These are phyloP conservation scores for Luzula sylvatica DNA, from an alignment of 176 grass and related monocot genomes.

Conservation along the genomic window DNA sequence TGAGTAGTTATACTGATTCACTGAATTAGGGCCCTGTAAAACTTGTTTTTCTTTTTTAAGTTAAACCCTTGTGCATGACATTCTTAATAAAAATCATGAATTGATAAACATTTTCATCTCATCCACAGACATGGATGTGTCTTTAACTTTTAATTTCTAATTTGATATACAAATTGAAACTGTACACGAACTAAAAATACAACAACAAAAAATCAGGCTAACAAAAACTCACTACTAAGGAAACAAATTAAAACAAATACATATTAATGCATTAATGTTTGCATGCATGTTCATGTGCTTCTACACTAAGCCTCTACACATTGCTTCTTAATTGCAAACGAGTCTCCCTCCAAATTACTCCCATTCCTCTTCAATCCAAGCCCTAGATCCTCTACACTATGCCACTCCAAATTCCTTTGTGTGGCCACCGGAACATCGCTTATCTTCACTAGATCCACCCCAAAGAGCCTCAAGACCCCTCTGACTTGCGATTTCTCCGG, in stretches of 20 bases:
- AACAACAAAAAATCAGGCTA: background rate
- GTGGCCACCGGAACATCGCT: background rate
- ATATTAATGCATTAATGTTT: constrained; percentile 10
- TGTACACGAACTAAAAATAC: background rate
- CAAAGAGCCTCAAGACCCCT: constrained; percentile 46
- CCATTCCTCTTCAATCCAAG: constrained; percentile 41
- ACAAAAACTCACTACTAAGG: constrained; percentile 1
- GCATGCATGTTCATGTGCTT: background rate
- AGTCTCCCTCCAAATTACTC: constrained; percentile 2
- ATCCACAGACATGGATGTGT: too few species aligned
- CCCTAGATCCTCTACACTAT: constrained; percentile 4
- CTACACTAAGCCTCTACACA: constrained; percentile 32
- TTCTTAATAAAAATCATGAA: too few species aligned
- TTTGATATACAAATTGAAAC: constrained; percentile 20
- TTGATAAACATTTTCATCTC: too few species aligned
- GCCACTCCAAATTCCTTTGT: background rate
- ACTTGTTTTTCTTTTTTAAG: too few species aligned
- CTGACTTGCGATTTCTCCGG: background rate
- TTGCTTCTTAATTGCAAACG: constrained; percentile 53
- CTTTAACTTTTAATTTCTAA: constrained; percentile 3
- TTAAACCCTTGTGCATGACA: too few species aligned
- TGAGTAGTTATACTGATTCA: too few species aligned
- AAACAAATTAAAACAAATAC: background rate
- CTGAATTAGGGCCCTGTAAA: too few species aligned
- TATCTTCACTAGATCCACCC: constrained; percentile 46